These are phyloP conservation scores for Mucuna pruriens DNA, from an alignment of 306 rosid species.

Conservation along the genomic window DNA sequence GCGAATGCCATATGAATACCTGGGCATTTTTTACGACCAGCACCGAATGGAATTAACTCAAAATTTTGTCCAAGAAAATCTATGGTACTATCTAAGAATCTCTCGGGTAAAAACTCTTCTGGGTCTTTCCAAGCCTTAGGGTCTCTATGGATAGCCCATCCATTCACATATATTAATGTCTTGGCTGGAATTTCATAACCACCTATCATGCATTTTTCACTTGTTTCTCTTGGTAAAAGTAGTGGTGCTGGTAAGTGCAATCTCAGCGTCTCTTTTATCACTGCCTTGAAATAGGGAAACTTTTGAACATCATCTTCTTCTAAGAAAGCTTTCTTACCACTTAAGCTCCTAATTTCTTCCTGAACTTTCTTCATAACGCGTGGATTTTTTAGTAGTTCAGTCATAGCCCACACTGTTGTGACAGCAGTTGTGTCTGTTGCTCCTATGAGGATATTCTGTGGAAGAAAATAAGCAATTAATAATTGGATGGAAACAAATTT, in stretches of 20 bases:
- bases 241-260: not conserved
- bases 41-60: slow-evolving; percentile 24
- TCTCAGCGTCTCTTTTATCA: slow-evolving; percentile 35
- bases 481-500: no score
- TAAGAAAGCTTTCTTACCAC: not conserved
- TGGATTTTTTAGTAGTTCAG: not conserved
- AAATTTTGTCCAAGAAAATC: slow-evolving; percentile 25
- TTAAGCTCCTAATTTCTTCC: slow-evolving; percentile 7
- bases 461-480: not conserved
- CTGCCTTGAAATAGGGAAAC: not conserved
- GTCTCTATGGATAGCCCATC: no score
- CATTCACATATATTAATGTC: no score
- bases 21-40: slow-evolving; percentile 16
- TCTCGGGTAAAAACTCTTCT: no score
- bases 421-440: slow-evolving; percentile 3
- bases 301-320: slow-evolving; percentile 8
- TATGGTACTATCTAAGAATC: not conserved
- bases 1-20: not conserved
- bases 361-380: slow-evolving; percentile 26
- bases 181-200: no score
- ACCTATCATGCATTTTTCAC: not conserved
- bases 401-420: slow-evolving; percentile 9
- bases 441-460: not conserved
- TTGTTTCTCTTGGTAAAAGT: slow-evolving; percentile 26
- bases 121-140: no score